These are phyloP conservation scores for Aspergillus avenaceus DNA, from an alignment of 495 filamentous ascomycete genomes.

Conservation along the genomic window DNA sequence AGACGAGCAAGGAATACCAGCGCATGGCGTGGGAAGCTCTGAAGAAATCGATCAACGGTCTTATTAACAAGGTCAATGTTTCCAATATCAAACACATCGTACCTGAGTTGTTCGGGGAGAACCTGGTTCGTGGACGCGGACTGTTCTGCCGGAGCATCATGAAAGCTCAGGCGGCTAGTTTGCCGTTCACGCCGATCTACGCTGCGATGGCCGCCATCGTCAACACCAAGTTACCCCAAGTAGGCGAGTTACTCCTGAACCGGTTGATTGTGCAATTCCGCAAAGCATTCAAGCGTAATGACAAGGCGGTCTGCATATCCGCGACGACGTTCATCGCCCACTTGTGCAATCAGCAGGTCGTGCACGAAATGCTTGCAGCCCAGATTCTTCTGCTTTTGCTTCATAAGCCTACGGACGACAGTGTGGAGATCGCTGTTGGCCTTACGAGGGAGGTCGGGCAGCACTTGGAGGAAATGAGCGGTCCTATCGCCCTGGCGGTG, in stretches of 20 bases:
- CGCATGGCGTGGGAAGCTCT: constrained; percentile 98
- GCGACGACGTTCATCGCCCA: constrained; percentile 94
- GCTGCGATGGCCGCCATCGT: constrained; percentile 93
- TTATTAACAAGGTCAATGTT: constrained; percentile 98
- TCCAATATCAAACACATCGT: constrained; percentile 97
- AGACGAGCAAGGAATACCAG: constrained; percentile 93
- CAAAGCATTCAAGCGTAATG: constrained; percentile 93
- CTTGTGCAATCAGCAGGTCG: constrained; percentile 90
- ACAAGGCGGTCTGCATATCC: constrained; percentile 90
- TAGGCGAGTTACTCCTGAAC: constrained; percentile 85
- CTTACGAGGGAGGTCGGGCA: constrained; percentile 87
- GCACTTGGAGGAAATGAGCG: constrained; percentile 91
- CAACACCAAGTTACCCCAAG: constrained; percentile 93
- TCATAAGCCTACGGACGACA: constrained; percentile 93
- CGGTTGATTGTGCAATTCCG: constrained; percentile 87
- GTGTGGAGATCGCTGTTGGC: constrained; percentile 94
- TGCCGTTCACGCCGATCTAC: constrained; percentile 93
- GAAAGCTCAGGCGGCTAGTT: constrained; percentile 95
- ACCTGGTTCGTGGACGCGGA: constrained; percentile 84
- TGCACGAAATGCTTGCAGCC: constrained; percentile 86
- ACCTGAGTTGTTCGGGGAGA: constrained; percentile 91
- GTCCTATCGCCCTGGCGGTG: constrained; percentile 76
- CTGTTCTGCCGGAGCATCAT: constrained; percentile 93
- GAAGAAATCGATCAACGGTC: constrained; percentile 97
- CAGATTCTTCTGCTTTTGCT: constrained; percentile 87